Conservation (phyloP, 129 eudicot genomes). For the sunflower (Helianthus annuus) region DNA sequence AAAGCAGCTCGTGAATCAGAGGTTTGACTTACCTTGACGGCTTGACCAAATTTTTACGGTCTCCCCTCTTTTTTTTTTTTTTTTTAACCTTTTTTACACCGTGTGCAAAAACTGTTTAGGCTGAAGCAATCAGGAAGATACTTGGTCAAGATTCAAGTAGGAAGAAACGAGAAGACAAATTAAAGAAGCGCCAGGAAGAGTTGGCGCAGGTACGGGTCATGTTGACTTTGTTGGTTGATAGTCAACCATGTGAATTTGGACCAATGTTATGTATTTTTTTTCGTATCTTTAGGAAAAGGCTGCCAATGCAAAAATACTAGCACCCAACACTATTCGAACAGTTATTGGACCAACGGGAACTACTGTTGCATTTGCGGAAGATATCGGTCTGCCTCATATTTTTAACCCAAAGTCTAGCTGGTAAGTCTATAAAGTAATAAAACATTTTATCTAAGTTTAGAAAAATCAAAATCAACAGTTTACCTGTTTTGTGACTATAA, state of each 20-base stretch:
- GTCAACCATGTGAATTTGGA: background rate
- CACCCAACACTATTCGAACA: slow-evolving; percentile 60
- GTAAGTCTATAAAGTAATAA: slow-evolving; percentile 27
- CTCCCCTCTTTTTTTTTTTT: background rate
- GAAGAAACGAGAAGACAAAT: slow-evolving; percentile 91
- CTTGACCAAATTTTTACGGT: background rate
- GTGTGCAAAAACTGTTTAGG: slow-evolving; percentile 45
- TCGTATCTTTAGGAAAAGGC: slow-evolving; percentile 61
- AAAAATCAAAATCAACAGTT: background rate
- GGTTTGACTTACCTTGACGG: slow-evolving; percentile 42
- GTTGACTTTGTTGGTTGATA: background rate
- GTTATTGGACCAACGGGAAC: slow-evolving; percentile 86
- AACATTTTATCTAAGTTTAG: background rate
- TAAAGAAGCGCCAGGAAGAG: slow-evolving; percentile 93
- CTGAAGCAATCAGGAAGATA: slow-evolving; percentile 93
- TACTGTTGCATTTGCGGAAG: slow-evolving; percentile 74
- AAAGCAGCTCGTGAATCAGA: slow-evolving; percentile 93
- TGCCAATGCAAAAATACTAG: slow-evolving; percentile 54
- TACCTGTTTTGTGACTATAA: slow-evolving; percentile 15
- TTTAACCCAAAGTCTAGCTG: slow-evolving; percentile 63
- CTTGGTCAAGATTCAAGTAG: slow-evolving; percentile 94
- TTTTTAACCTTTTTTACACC: background rate
- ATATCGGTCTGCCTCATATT: slow-evolving; percentile 73
- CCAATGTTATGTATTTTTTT: slow-evolving; percentile 10
- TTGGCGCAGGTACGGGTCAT: slow-evolving; percentile 66